Evolutionary conservation across 495 filamentous ascomycete species (phyloP), one percentile per base, ranked within the genome.

Genomic region (Aspergillus nanangensis): DNA sequence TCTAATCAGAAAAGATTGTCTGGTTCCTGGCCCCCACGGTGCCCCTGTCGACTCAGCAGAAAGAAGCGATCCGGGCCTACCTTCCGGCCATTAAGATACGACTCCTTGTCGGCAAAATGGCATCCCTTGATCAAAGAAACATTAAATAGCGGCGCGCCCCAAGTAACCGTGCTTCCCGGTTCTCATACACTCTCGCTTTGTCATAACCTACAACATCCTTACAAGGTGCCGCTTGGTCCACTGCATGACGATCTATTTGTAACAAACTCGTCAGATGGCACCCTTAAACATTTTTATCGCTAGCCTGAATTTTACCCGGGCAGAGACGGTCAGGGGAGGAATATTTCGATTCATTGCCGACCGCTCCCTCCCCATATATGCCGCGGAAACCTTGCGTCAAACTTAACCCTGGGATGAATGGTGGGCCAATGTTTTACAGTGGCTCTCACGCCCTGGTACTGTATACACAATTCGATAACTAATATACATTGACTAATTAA

Each of bases 221-320:
- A n/a, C n/a, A n/a, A n/a, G n/a, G n/a, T n/a, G n/a, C n/a, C n/a
- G n/a, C n/a, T n/a, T n/a, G n/a, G n/a, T n/a, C n/a, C n/a, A n/a
- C n/a, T n/a, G n/a, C n/a, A n/a, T n/a, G n/a, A n/a, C n/a, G n/a
- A n/a, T n/a, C n/a, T n/a, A n/a, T n/a, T n/a, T n/a, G n/a, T n/a
- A n/a, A n/a, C n/a, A n/a, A n/a, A n/a, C n/a, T n/a, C n/a, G n/a
- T n/a, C n/a, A 8, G 21, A 39, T 39, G 36, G 7, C 17, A 8
- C 24, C 24, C 5, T 43, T 20, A 18, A 32, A 32, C 11, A 11
- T 43, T 14, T 17, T 43, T 20, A 18, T 43, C 24, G 40, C 40
- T 19, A 32, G 24, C 22, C 23, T 43, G 8, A 43, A 43, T 11
- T 29, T 43, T 19, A 43, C 40, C 5, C 40, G 24, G 7, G 40